These are phyloP conservation scores for Neonectria hederae DNA, from an alignment of 2,329 filamentous ascomycete genomes.

Conservation along the genomic window DNA sequence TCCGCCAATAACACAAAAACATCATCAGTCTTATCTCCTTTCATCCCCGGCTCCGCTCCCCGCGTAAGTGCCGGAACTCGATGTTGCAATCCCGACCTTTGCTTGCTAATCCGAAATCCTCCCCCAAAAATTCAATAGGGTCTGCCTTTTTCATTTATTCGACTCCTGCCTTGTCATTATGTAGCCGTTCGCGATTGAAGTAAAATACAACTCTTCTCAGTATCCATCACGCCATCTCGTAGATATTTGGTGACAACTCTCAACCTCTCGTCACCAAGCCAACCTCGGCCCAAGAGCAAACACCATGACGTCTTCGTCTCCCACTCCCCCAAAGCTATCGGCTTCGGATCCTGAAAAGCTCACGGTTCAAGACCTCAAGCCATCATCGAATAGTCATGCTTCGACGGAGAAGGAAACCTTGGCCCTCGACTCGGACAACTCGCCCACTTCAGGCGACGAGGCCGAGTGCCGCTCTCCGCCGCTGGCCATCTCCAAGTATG, in stretches of 20 bases:
- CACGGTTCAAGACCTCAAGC: not conserved
- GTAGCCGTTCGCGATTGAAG: not conserved
- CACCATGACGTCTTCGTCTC: constrained; percentile 5
- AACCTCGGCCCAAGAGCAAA: not conserved
- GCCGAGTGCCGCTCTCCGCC: constrained; percentile 1
- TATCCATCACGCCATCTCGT: not conserved
- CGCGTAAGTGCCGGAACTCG: constrained; percentile 14
- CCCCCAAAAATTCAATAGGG: not conserved
- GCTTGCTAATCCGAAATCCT: constrained; percentile 28
- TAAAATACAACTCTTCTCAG: not conserved
- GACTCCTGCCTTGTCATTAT: not conserved
- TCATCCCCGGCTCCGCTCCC: constrained; percentile 3
- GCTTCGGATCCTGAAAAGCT: not conserved
- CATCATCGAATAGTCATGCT: constrained; percentile 1
- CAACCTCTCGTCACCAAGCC: not conserved
- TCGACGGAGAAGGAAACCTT: constrained; percentile 9
- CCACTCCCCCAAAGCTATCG: not conserved
- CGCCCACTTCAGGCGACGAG: constrained; percentile 28
- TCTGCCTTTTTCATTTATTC: not conserved
- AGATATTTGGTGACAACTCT: not conserved
- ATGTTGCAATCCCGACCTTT: constrained; percentile 19
- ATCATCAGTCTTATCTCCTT: not conserved
- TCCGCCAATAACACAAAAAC: too few relatives aligned
- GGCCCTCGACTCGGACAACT: not conserved
- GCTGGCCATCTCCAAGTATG: constrained; percentile 32